Base-by-base conservation (phyloP, 116 monocot genomes). In the Thalassia testudinum region DNA sequence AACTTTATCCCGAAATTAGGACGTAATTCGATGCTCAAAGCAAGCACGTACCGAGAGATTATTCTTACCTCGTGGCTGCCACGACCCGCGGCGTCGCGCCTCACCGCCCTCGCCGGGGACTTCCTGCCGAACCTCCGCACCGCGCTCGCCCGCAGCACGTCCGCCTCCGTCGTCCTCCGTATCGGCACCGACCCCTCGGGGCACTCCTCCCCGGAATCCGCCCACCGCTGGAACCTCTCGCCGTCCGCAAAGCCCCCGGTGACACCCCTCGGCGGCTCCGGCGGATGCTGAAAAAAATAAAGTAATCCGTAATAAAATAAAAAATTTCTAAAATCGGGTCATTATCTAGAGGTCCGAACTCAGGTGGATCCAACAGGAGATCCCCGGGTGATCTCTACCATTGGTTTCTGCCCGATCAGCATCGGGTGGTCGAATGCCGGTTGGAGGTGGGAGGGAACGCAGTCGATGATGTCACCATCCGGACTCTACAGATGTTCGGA, bases 401-500 rank as follows among this genome's bases (percentile, higher is more conserved):
- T 48, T 43, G 75, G 75, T 21, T 70, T 77, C 47, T 73, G 75
- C 6, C 79, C 97, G 54, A 50, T 72, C 1, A 97, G 69, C 42
- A 59, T 57, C 6, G 97, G 97, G 52, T 97, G 89, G 53, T 85
- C 97, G 57, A 97, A 97, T 27, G 97, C 97, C 18, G 85, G 89
- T 54, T 97, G 97, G 24, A 89, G 75, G 58, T 97, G 78, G 48
- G 82, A 72, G 37, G 65, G 74, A 43, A 97, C 85, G 50, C 97
- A 97, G 55, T 97, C 89, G 50, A 97, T 85, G 0, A 79, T 15
- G 75, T 97, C 97, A 21, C 97, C 89, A 61, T 97, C 97, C 1
- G 97, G 73, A 45, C 97, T 97, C 97, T 97, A 70, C 53, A 50
- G 18, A 28, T 45, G 45, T 3, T n/a, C 18, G 45, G 45, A n/a